Evolutionary conservation across 345 rosid species (phyloP).

Genomic region (Syzygium oleosum): DNA sequence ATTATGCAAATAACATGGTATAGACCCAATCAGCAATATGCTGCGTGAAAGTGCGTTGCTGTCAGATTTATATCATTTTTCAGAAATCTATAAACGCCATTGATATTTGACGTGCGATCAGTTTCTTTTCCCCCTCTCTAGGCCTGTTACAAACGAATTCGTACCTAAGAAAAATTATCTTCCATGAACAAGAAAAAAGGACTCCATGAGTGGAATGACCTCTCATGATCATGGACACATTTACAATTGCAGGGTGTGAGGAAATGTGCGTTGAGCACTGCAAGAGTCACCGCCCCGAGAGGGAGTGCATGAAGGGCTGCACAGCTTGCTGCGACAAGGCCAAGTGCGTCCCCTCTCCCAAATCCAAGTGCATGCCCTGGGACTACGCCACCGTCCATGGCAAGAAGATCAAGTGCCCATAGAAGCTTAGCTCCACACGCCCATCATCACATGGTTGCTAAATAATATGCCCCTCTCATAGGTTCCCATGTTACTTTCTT

Average conservation of each 20-base stretch:
- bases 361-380: not conserved
- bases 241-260: not conserved
- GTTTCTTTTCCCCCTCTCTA: not conserved
- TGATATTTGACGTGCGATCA: not conserved
- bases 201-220: not conserved
- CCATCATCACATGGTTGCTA: too few species aligned
- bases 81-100: not conserved
- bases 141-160: not conserved
- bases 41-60: not conserved
- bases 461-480: not conserved
- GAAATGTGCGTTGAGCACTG: not conserved
- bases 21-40: not conserved
- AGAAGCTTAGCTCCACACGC: not conserved
- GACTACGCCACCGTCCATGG: not conserved
- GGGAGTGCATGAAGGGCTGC: constrained; percentile 1
- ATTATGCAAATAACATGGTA: not conserved
- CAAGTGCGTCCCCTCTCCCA: constrained; percentile 3
- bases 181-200: not conserved
- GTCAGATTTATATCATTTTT: not conserved
- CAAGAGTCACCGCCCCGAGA: not conserved
- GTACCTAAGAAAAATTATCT: not conserved
- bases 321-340: not conserved
- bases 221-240: not conserved
- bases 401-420: constrained; percentile 3
- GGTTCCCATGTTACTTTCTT: not conserved